phyloP scores from a whole-genome alignment of 2,329 filamentous ascomycete species.

The Daldinia sp. region DNA sequence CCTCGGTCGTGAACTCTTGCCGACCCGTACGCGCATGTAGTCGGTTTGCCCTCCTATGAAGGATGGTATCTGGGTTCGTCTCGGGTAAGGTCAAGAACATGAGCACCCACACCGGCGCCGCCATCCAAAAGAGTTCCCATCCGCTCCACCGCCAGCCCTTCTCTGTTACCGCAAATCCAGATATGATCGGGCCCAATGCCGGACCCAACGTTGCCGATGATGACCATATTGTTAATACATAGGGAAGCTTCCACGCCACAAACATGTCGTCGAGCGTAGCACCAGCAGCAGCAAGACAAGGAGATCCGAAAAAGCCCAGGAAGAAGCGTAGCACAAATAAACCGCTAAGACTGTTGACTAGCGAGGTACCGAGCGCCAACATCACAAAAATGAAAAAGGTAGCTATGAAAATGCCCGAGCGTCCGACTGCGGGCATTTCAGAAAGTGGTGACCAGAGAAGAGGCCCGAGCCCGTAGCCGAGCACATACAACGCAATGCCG shows the following conservation, averaged over 20 bases:
- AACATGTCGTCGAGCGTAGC: constrained; percentile 38
- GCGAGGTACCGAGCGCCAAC: constrained; percentile 56
- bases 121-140: constrained; percentile 34
- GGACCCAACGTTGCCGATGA: constrained; percentile 26
- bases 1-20: constrained; percentile 28
- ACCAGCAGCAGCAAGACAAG: constrained; percentile 37
- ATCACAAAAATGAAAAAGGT: constrained; percentile 59
- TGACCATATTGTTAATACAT: constrained; percentile 33
- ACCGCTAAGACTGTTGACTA: constrained; percentile 60
- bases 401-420: constrained; percentile 57
- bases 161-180: constrained; percentile 28
- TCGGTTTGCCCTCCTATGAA: constrained; percentile 30
- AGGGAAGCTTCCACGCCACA: constrained; percentile 34
- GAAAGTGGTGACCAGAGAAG: constrained; percentile 55
- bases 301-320: constrained; percentile 55
- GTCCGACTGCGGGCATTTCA: constrained; percentile 59
- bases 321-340: constrained; percentile 61
- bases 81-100: constrained; percentile 34
- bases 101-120: constrained; percentile 24
- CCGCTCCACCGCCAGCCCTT: constrained; percentile 32
- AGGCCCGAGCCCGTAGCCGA: constrained; percentile 59
- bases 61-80: constrained; percentile 45
- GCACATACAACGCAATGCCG: constrained; percentile 59
- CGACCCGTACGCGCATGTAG: constrained; percentile 24
- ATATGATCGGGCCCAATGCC: constrained; percentile 29